Base-by-base conservation (phyloP, 352 stramenopile genomes). In the Phytophthora ohioensis region DNA sequence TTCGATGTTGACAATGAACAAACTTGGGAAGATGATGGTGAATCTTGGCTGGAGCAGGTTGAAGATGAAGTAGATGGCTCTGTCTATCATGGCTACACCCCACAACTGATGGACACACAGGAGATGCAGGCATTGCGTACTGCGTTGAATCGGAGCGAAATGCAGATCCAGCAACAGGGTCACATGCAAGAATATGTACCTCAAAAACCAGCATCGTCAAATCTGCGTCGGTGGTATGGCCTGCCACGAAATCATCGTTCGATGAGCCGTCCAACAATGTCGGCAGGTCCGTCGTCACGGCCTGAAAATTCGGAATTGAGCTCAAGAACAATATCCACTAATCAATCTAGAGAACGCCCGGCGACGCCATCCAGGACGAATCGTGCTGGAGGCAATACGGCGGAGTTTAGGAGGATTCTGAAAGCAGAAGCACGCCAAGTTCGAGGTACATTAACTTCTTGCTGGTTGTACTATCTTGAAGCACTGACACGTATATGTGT, bases 91-190 rank as follows among this genome's bases (percentile, higher is more conserved):
- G 56, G 39, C 11, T 91, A 90, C 57, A 76, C 62, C 4, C 70
- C 81, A 12, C 78, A 86, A 57, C 57, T 90, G 43, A 91, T 92
- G 84, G 80, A 92, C 57, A 79, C 67, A 5, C 56, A 70, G 12
- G 81, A 80, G 43, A 88, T 91, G 59, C 68, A 73, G 4, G 38
- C 65, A 38, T 56, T 92, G 52, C 78, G 82, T n/a, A 52, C 51
- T 43, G 64, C 75, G 13, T 55, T 91, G 21, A 56, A 59, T 2
- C 76, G 80, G 10, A 85, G 63, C 12, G 78, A 89, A 42, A 47
- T 57, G 2, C 75, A 83, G 17, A 67, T 91, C 11, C 52, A 75
- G 38, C 66, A 69, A 21, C 71, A 90, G 15, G 85, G 82, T 0
- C 81, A 73, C 34, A 51, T 92, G 61, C 74, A 73, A 17, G 81